phyloP scores from a whole-genome alignment of 805 yeast genomes.

The Pichia scutulata region DNA sequence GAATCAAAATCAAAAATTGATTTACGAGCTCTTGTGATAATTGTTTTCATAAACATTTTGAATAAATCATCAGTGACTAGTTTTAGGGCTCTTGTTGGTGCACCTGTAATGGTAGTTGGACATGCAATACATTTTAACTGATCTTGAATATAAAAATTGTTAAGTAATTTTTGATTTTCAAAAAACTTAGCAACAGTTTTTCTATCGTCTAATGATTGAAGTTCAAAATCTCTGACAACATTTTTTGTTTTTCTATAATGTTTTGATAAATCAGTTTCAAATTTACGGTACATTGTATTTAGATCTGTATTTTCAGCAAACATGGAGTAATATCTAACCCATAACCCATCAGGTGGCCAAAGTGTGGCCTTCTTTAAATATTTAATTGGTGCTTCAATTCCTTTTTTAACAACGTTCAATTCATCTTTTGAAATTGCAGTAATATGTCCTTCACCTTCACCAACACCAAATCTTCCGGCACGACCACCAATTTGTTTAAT shows the following conservation, averaged over 20 bases:
- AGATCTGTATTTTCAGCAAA: conserved; percentile 46
- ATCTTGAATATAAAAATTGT: conserved; percentile 25
- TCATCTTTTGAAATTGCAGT: conserved; percentile 43
- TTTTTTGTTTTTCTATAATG: conserved; percentile 13
- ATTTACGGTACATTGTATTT: conserved; percentile 38
- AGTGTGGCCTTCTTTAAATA: conserved; percentile 53
- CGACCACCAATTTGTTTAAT: conserved; percentile 93
- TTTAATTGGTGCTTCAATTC: conserved; percentile 44
- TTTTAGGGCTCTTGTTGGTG: conserved; percentile 19
- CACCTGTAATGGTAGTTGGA: conserved; percentile 20
- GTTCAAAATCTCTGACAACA: conserved; percentile 18
- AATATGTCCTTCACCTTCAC: conserved; percentile 39
- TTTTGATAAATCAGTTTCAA: conserved; percentile 34
- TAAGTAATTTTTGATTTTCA: conserved; percentile 16
- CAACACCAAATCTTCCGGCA: conserved; percentile 69
- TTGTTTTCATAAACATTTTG: conserved; percentile 41
- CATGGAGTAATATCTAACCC: conserved; percentile 57
- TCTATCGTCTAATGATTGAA: conserved; percentile 23
- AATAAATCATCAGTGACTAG: conserved; percentile 33
- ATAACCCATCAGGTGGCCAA: conserved; percentile 76
- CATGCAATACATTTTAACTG: conserved; percentile 33
- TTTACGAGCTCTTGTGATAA: conserved; percentile 46
- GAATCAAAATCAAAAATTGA: conserved; percentile 44
- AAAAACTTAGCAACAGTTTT: conserved; percentile 22
- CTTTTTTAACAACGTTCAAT: conserved; percentile 36